A percentile compares a stretch with the other conserved stretches of the same genome.
Evolutionary conservation across 2,329 filamentous ascomycete species (phyloP).

Genomic region (Fusarium armeniacum): DNA sequence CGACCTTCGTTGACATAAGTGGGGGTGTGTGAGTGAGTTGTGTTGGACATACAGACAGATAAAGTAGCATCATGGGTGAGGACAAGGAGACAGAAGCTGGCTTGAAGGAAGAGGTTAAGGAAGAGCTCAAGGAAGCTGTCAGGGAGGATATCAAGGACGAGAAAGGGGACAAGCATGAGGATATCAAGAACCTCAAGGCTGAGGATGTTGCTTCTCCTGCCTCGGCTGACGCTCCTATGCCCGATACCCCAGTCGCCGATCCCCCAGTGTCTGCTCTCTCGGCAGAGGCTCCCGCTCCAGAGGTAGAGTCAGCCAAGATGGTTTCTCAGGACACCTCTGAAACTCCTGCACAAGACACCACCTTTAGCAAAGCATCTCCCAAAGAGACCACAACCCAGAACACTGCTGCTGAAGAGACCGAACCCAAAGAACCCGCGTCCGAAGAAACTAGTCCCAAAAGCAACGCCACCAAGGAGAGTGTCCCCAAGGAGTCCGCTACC

Average conservation of each 20-base stretch:
- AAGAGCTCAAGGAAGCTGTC: slow-evolving; percentile 27
- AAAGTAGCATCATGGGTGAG: slow-evolving; percentile 38
- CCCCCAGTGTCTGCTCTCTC: slow-evolving; percentile 21
- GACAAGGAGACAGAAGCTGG: slow-evolving; percentile 45
- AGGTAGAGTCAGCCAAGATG: slow-evolving; percentile 8
- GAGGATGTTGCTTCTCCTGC: slow-evolving; percentile 12
- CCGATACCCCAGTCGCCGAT: slow-evolving; percentile 23
- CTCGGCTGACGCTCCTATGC: slow-evolving; percentile 28
- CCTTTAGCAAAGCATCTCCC: background rate
- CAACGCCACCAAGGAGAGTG: background rate
- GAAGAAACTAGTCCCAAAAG: background rate
- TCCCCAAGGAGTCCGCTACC: slow-evolving; percentile 1
- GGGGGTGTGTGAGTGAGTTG: slow-evolving; percentile 35
- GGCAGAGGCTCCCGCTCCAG: slow-evolving; percentile 11
- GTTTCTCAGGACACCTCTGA: slow-evolving; percentile 2
- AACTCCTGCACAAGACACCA: slow-evolving; percentile 5
- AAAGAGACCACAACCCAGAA: background rate
- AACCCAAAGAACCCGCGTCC: background rate
- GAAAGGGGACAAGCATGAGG: slow-evolving; percentile 41
- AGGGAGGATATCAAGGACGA: slow-evolving; percentile 36
- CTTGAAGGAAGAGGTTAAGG: slow-evolving; percentile 46
- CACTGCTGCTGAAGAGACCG: background rate
- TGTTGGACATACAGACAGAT: slow-evolving; percentile 12
- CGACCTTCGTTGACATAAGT: slow-evolving; percentile 27
- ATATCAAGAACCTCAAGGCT: slow-evolving; percentile 13